Conservation (phyloP, 176 grass and related monocot genomes). For the Aegilops bicornis region DNA sequence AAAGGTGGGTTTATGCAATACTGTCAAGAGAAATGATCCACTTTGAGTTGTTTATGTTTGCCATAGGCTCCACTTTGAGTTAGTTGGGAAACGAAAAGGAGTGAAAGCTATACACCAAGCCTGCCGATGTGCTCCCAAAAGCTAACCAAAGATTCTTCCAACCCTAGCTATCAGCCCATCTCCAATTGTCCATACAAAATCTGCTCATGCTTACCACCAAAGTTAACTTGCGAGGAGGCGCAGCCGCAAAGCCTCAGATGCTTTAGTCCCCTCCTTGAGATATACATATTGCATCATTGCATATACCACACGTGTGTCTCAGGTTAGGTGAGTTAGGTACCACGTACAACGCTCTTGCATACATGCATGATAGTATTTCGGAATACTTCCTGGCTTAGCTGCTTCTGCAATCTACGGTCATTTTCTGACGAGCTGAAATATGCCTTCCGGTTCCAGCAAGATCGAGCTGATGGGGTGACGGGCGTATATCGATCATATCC, state of each 20-base stretch:
- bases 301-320: neutral
- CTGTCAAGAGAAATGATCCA: neutral
- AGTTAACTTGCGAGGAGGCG: conserved; percentile 37
- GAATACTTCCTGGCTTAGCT: neutral
- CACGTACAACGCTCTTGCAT: neutral
- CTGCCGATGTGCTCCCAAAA: neutral
- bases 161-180: neutral
- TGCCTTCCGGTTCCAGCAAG: neutral
- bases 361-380: conserved; percentile 18
- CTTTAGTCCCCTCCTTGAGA: neutral
- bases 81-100: conserved; percentile 23
- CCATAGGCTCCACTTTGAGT: neutral
- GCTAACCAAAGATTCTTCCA: conserved; percentile 21
- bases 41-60: neutral
- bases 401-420: neutral
- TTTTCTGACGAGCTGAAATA: conserved; percentile 23
- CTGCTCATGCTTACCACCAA: conserved; percentile 21
- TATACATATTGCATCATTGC: neutral
- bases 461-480: neutral
- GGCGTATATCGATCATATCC: neutral
- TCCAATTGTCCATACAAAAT: neutral
- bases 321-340: conserved; percentile 56
- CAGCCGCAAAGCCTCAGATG: conserved; percentile 43
- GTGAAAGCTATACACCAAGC: neutral
- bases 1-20: neutral